Base-by-base conservation (phyloP, 441 rosid species). In the Erodium trifolium region DNA sequence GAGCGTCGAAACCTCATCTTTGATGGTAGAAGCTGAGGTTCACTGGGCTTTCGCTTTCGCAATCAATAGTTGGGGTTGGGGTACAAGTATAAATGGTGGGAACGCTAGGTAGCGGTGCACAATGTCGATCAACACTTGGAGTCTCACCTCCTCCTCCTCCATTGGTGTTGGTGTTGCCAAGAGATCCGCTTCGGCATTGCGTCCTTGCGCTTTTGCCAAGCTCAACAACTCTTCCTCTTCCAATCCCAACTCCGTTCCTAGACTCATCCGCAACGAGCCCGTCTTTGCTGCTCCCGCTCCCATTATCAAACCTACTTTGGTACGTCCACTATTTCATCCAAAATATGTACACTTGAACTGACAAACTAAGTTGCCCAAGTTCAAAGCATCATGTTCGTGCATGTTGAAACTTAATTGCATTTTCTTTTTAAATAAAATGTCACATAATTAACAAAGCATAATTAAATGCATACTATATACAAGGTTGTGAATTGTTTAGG, bases 211-310 rank as follows among this genome's bases (percentile, higher is more conserved):
- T 23, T 57, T 76, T 4, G 83, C 93, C 12, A 79, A 75, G 19
- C 85, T 82, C 68, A 47, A 13, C 65, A 68, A 80, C 65, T 76
- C 70, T 23, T 31, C 34, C 34, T 47, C 53, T 47, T n/a, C 53
- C 14, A 47, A 47, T 3, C 53, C 53, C 53, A 47, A 47, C 53
- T 47, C 87, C 66, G 76, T 74, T 76, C 98, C 96, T 23, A 79
- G 82, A 4, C 96, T 93, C 76, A 86, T 89, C 82, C 77, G 95
- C n/a, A 87, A 88, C 84, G 81, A 89, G 70, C 97, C 99, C 5
- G 90, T 93, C 73, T 85, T 93, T 47, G 89, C 95, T 41, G 88
- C 96, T 59, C 88, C 97, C 18, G 73, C 88, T 64, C 96, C 92
- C 53, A 67, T 86, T 80, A 74, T 87, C 82, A 80, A 75, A 76